Percentiles rank a stretch among this genome's conserved stretches.
Conservation (phyloP, 176 grass and related monocot species). For the Carex scoparia region DNA sequence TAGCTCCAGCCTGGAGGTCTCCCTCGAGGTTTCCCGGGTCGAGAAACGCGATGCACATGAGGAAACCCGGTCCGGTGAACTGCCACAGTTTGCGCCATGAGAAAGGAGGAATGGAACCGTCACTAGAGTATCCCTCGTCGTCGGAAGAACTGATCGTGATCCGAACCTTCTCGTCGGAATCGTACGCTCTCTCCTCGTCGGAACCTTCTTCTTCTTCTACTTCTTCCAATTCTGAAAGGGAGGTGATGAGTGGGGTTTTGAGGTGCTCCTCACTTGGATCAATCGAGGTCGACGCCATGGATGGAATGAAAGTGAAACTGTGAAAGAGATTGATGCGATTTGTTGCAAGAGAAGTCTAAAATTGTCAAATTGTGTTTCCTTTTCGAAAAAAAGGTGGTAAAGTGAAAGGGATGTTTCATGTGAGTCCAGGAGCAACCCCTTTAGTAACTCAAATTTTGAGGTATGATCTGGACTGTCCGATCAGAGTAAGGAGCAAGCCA, state of each 20-base stretch:
- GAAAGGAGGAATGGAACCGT: slow-evolving; percentile 33
- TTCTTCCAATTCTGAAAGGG: slow-evolving; percentile 13
- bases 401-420: neutral
- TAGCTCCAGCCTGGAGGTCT: slow-evolving; percentile 85
- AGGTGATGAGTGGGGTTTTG: neutral
- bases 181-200: slow-evolving; percentile 66
- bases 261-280: neutral
- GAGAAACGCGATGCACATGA: slow-evolving; percentile 95
- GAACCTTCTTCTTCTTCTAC: slow-evolving; percentile 48
- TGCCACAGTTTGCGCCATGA: slow-evolving; percentile 92
- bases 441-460: too few species aligned
- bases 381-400: neutral
- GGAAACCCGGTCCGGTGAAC: slow-evolving; percentile 78
- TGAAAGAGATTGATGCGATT: neutral
- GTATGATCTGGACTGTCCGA: rapidly evolving
- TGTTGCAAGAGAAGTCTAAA: neutral
- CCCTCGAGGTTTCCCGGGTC: slow-evolving; percentile 90
- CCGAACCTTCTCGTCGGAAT: slow-evolving; percentile 74
- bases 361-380: neutral
- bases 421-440: too few species aligned
- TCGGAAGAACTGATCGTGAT: slow-evolving; percentile 50
- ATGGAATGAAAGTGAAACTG: neutral
- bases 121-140: neutral
- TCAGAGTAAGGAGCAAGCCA: too few species aligned
- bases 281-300: slow-evolving; percentile 11